Evolutionary conservation across 2,329 filamentous ascomycete genomes (phyloP), one percentile per base, ranked within the genome.

Genomic region (Alternaria metachromatica): DNA sequence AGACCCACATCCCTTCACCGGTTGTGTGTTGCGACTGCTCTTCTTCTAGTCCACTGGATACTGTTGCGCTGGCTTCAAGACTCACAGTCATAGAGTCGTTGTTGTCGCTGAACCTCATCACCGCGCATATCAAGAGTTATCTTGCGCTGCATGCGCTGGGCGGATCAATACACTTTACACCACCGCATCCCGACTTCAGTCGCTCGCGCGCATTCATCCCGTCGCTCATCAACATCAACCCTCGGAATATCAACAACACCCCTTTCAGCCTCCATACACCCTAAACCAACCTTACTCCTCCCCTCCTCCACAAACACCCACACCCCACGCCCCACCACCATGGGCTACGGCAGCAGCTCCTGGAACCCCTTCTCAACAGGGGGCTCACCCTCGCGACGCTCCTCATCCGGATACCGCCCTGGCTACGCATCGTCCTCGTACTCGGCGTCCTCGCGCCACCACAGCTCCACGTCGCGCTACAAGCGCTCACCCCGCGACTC

Each of bases 401-500:
- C 64, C 62, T 74, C 76, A 41, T 70, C 69, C 45, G 70, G 45
- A 7, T 58, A 70, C 43, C 76, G 77, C 58, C 70, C 75, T 12
- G 67, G 67, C 67, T 77, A 78, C 66, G 76, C 76, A 6, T 69
- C 64, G 45, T 69, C 72, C 20, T 77, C 74, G 69, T 72, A 68
- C 37, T 72, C 73, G 25, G 72, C 75, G 28, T 72, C 70, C 18
- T 60, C 55, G 30, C 71, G 68, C 30, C 77, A 79, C 72, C 75
- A 77, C 25, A 88, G 87, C 45, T 90, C 85, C 8, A 88, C 87
- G 11, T 89, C 92, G 77, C 94, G 94, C 82, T 92, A 92, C 77
- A 92, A 93, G 75, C 92, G 92, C 18, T 82, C 85, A 4, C 92
- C 95, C 3, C 91, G 95, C 70, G 86, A 88, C 64, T 91, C 90